Evolutionary conservation across 2,329 filamentous ascomycete genomes (phyloP).

Genomic region (Xylaria sp.): DNA sequence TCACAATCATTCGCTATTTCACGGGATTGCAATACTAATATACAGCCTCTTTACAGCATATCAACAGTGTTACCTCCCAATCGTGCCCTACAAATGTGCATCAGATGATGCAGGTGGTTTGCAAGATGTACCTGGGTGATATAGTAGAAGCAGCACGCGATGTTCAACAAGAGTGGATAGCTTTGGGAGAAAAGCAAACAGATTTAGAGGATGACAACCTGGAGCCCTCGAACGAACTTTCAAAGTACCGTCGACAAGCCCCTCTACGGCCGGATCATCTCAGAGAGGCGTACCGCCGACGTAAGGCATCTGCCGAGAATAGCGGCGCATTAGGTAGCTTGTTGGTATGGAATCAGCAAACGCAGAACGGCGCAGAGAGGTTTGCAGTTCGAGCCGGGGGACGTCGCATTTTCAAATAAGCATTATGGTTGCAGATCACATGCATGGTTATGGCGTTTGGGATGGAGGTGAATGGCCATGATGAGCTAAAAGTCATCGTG

Average conservation of each 20-base stretch:
- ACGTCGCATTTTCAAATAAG: slow-evolving; percentile 59
- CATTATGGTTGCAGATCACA: background rate
- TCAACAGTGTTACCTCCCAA: slow-evolving; percentile 81
- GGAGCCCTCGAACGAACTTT: slow-evolving; percentile 42
- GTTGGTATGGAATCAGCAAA: slow-evolving; percentile 66
- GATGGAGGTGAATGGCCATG: background rate
- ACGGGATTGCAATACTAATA: background rate
- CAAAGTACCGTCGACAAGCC: slow-evolving; percentile 50
- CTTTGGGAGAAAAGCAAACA: slow-evolving; percentile 61
- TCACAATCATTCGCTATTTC: slow-evolving; percentile 14
- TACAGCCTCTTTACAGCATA: slow-evolving; percentile 55
- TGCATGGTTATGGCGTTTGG: slow-evolving; percentile 20
- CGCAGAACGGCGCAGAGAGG: slow-evolving; percentile 63
- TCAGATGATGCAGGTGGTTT: slow-evolving; percentile 75
- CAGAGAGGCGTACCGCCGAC: slow-evolving; percentile 72
- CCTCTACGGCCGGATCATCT: slow-evolving; percentile 77
- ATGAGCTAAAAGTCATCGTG: background rate
- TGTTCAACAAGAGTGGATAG: slow-evolving; percentile 74
- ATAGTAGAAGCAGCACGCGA: slow-evolving; percentile 74
- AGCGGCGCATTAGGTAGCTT: slow-evolving; percentile 64
- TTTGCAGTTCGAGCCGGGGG: slow-evolving; percentile 61
- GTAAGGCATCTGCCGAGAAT: slow-evolving; percentile 67
- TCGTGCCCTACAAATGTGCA: slow-evolving; percentile 76
- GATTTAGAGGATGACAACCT: slow-evolving; percentile 52
- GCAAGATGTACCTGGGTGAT: slow-evolving; percentile 78